These are phyloP conservation scores for Hypoxylon rubiginosum DNA, from an alignment of 2,329 filamentous ascomycete species.

Conservation along the genomic window DNA sequence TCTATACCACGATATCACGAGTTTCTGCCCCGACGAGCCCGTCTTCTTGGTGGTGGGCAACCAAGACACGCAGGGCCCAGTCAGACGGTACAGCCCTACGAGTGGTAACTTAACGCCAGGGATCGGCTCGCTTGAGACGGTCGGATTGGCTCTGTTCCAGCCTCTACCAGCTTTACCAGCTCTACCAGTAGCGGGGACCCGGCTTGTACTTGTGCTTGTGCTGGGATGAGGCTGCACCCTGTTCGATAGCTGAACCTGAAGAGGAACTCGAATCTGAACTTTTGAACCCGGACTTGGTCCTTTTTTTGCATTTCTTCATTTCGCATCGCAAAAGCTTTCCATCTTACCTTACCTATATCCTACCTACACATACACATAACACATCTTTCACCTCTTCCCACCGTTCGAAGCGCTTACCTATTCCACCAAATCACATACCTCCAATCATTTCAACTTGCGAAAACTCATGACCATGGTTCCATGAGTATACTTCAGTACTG, in stretches of 20 bases:
- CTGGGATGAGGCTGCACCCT: constrained; percentile 41
- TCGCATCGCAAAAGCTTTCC: constrained; percentile 29
- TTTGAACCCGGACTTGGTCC: constrained; percentile 1
- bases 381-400: not conserved
- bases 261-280: constrained; percentile 21
- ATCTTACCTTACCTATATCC: not conserved
- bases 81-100: constrained; percentile 42
- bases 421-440: not conserved
- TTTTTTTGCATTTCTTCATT: constrained; percentile 40
- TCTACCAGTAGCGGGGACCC: constrained; percentile 25
- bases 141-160: constrained; percentile 38
- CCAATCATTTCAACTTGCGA: not conserved
- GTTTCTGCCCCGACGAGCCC: not conserved
- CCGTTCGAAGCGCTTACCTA: constrained; percentile 9
- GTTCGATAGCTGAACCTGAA: constrained; percentile 35
- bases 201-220: constrained; percentile 22
- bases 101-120: constrained; percentile 37
- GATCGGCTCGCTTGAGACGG: constrained; percentile 37
- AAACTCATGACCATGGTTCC: constrained; percentile 14
- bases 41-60: constrained; percentile 31
- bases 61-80: constrained; percentile 43
- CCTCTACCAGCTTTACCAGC: constrained; percentile 7
- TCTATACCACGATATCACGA: constrained; percentile 3
- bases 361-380: constrained; percentile 9
- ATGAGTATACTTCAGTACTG: constrained; percentile 10